phyloP scores from a whole-genome alignment of 163 green algal species.

The Volvox carteri region DNA sequence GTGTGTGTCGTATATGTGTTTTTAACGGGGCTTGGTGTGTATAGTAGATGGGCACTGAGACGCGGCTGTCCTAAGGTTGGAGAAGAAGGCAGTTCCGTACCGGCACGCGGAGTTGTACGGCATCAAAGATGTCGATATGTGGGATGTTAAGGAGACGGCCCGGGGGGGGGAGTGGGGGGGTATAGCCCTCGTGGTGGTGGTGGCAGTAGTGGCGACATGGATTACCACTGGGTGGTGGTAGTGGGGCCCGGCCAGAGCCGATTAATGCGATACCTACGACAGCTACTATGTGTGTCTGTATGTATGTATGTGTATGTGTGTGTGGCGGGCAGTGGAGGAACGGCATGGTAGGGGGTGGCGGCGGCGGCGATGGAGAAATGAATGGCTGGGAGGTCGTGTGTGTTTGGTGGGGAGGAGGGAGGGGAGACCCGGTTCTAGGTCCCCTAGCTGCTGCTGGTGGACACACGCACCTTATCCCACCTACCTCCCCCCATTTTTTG shows the following conservation, averaged over 20 bases:
- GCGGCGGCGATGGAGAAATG: background rate
- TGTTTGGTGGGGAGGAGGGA: background rate
- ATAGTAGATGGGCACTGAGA: background rate
- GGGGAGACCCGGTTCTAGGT: background rate
- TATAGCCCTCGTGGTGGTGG: no score
- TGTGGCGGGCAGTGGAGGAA: background rate
- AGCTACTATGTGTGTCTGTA: background rate
- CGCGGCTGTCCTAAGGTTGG: no score
- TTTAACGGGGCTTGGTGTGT: background rate
- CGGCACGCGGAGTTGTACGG: no score
- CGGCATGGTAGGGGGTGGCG: background rate
- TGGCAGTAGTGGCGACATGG: no score
- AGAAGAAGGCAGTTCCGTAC: no score
- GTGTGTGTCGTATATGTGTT: background rate
- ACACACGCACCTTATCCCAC: background rate
- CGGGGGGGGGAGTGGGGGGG: no score
- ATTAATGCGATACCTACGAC: no score
- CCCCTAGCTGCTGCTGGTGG: background rate
- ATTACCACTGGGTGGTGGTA: no score
- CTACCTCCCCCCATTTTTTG: background rate
- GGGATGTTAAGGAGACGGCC: no score
- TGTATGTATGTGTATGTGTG: background rate
- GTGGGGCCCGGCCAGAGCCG: no score
- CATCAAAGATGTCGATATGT: no score
- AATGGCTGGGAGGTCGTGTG: background rate